Percentiles rank a stretch among this genome's conserved stretches.
These are phyloP conservation scores for Ceratocystis destructans DNA, from an alignment of 2,329 filamentous ascomycete genomes.

Conservation along the genomic window DNA sequence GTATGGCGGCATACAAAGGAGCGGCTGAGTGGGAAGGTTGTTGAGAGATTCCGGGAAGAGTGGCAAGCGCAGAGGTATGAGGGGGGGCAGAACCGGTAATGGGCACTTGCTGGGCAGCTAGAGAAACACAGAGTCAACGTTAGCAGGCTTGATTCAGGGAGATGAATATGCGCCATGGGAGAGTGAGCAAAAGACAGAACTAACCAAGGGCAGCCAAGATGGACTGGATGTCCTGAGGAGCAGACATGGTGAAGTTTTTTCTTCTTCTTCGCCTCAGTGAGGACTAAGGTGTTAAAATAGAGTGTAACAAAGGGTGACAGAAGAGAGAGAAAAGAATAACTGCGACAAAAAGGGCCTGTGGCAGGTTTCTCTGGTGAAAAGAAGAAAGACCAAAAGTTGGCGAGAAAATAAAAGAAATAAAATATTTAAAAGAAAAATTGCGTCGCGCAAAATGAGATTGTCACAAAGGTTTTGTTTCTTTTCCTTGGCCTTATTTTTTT, in stretches of 20 bases:
- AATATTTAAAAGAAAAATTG: background rate
- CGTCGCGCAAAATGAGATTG: constrained; percentile 1
- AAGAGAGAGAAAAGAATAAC: background rate
- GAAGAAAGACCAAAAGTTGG: background rate
- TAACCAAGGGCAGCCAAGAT: constrained; percentile 38
- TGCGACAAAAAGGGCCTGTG: background rate
- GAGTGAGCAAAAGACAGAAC: constrained; percentile 6
- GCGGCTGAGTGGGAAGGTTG: constrained; percentile 12
- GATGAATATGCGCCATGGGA: background rate
- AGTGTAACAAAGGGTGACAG: background rate
- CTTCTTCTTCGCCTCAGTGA: background rate
- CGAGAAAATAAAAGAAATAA: background rate
- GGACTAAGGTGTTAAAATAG: background rate
- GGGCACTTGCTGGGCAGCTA: constrained; percentile 17
- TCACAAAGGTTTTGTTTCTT: constrained; percentile 5
- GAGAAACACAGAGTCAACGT: background rate
- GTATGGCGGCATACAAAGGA: constrained; percentile 10
- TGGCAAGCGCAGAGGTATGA: background rate
- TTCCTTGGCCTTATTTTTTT: too few species aligned
- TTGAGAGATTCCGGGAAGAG: constrained; percentile 12
- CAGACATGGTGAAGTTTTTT: constrained; percentile 14
- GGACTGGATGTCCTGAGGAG: constrained; percentile 32
- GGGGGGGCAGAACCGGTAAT: constrained; percentile 8
- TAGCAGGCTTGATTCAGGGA: background rate
- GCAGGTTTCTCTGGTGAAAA: background rate